Evolutionary conservation across 106 monocot genomes (phyloP).

Genomic region (Apostasia ramifera): DNA sequence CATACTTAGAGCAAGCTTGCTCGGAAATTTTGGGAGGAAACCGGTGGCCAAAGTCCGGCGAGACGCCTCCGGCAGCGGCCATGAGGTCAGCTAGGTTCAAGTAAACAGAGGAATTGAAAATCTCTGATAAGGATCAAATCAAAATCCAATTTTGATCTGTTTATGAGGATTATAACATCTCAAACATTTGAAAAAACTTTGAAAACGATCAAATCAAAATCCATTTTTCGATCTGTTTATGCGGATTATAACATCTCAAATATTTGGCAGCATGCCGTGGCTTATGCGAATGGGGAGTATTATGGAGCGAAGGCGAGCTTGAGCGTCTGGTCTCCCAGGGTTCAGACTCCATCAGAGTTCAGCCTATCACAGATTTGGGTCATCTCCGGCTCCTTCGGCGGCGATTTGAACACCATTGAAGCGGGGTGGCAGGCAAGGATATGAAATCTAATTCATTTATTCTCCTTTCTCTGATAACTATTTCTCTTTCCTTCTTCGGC

Average conservation of each 20-base stretch:
- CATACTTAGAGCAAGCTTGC: constrained; percentile 34
- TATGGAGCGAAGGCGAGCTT: constrained; percentile 76
- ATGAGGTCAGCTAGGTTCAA: constrained; percentile 54
- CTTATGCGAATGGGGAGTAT: constrained; percentile 50
- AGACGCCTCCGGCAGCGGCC: constrained; percentile 49
- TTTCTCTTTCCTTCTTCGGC: background rate
- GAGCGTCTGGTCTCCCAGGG: constrained; percentile 74
- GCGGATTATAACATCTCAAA: background rate
- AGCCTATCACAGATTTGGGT: constrained; percentile 87
- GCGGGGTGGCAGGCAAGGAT: constrained; percentile 76
- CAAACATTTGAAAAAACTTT: constrained; percentile 43
- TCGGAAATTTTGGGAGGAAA: constrained; percentile 53
- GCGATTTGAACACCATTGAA: constrained; percentile 88
- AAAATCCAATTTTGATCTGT: too few species aligned
- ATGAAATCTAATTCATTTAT: background rate
- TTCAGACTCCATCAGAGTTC: constrained; percentile 53
- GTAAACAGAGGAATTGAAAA: background rate
- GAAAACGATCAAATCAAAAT: background rate
- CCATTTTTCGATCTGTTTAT: background rate
- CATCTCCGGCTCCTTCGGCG: constrained; percentile 68
- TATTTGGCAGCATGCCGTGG: constrained; percentile 65
- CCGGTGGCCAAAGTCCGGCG: constrained; percentile 27
- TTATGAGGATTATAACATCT: background rate
- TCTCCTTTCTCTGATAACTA: background rate
- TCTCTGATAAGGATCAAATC: background rate